These are phyloP conservation scores for Dothistroma septosporum DNA, from an alignment of 2,329 filamentous ascomycete species.

Conservation along the genomic window DNA sequence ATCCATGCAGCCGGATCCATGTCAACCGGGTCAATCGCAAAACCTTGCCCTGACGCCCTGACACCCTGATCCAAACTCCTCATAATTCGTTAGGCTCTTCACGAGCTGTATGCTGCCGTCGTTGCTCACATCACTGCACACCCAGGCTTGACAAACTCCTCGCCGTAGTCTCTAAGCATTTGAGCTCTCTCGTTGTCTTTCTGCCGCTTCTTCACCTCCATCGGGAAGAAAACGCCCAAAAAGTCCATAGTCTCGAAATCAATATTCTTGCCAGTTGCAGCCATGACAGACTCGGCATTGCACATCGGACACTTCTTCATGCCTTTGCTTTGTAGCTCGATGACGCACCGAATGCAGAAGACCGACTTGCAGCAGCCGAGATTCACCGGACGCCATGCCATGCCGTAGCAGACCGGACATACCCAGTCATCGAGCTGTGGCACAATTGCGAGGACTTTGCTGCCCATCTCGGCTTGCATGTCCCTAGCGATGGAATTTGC, in stretches of 20 bases:
- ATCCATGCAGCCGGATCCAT: not conserved
- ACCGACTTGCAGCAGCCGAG: slow-evolving; percentile 67
- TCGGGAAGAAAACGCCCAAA: slow-evolving; percentile 71
- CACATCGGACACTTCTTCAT: slow-evolving; percentile 73
- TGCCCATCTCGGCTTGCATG: slow-evolving; percentile 69
- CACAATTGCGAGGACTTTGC: slow-evolving; percentile 67
- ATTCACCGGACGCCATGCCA: slow-evolving; percentile 78
- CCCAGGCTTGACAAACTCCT: slow-evolving; percentile 32
- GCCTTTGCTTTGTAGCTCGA: slow-evolving; percentile 68
- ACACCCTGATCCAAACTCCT: not conserved
- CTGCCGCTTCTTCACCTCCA: slow-evolving; percentile 60
- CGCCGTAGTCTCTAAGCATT: slow-evolving; percentile 48
- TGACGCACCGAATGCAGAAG: slow-evolving; percentile 79
- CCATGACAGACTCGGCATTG: slow-evolving; percentile 65
- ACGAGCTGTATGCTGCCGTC: not conserved
- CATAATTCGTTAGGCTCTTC: not conserved
- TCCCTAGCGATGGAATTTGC: slow-evolving; percentile 67
- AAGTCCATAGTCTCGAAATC: slow-evolving; percentile 66
- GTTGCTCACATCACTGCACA: slow-evolving; percentile 32
- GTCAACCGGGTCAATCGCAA: not conserved
- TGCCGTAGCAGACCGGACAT: slow-evolving; percentile 73
- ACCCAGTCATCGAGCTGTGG: slow-evolving; percentile 81
- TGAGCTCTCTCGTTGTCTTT: slow-evolving; percentile 69
- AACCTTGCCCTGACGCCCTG: too few species aligned
- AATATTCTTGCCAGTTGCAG: slow-evolving; percentile 63